Conservation (phyloP, 2,329 filamentous ascomycete genomes). For the Trichoderma endophyticum region DNA sequence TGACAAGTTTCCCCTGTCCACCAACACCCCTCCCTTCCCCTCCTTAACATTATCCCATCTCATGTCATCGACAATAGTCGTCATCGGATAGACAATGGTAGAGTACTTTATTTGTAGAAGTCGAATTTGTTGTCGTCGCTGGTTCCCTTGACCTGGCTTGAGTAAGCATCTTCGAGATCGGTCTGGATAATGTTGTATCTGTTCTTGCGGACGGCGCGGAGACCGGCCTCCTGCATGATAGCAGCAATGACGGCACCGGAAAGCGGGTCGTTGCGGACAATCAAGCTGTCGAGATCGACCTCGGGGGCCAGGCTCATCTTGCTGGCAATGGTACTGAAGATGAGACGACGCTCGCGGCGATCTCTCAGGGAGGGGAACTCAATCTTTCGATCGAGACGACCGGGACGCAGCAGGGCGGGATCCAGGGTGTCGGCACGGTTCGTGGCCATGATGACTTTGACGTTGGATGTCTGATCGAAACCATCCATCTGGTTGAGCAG, state of each 20-base stretch:
- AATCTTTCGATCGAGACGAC: constrained; percentile 95
- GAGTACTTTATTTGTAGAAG: constrained; percentile 71
- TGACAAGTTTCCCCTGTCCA: neutral
- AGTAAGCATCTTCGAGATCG: constrained; percentile 96
- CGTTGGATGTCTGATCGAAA: constrained; percentile 97
- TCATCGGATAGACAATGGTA: neutral
- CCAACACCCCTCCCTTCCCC: neutral
- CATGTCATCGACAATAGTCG: neutral
- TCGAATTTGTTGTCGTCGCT: constrained; percentile 74
- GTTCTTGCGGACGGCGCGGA: constrained; percentile 94
- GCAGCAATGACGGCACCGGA: constrained; percentile 95
- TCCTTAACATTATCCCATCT: neutral
- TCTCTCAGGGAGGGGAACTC: constrained; percentile 96
- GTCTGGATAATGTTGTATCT: constrained; percentile 98
- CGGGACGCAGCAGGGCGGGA: constrained; percentile 88
- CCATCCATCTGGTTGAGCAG: constrained; percentile 99
- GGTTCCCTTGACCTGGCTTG: constrained; percentile 85
- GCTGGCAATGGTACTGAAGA: constrained; percentile 93
- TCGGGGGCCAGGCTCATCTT: constrained; percentile 98
- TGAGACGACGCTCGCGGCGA: constrained; percentile 88
- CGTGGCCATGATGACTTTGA: constrained; percentile 99
- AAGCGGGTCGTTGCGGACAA: constrained; percentile 92
- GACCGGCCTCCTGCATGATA: constrained; percentile 97
- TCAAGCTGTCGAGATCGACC: constrained; percentile 92
- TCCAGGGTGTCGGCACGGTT: constrained; percentile 97